Base-by-base conservation (phyloP, 805 yeast genomes). In the Suhomyces emberorum region DNA sequence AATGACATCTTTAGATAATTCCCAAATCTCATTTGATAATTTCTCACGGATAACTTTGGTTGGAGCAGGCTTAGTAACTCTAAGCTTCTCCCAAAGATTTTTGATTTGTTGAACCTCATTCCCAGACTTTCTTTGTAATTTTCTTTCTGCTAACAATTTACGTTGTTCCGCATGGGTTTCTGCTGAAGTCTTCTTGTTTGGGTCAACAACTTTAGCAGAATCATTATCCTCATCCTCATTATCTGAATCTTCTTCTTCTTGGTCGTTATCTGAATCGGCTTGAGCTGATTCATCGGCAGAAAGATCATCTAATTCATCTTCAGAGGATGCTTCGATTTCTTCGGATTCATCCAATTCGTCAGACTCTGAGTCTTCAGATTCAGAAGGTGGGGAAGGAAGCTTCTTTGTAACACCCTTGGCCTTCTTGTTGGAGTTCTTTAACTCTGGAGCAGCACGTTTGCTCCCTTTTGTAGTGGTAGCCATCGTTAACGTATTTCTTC, bases 101-200 rank as follows among this genome's bases (percentile, higher is more conserved):
- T 91, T 91, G 62, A 91, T 88, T 47, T 78, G 76, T 59, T 86
- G 88, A 34, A 91, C 88, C 61, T 83, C 86, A 24, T 66, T 65
- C 51, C 97, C 98, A n/a, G 93, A 76, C 56, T 83, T 86, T 68
- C 96, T 80, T 56, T 81, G 79, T 46, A 87, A 67, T 61, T 89
- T 91, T 64, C 98, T 79, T 57, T 89, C 96, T 39, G 78, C 77
- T 25, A 83, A 70, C 25, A 81, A 55, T 51, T 79, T 79, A 59
- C 81, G 81, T 63, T 91, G 96, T 57, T 87, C 96, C 19, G 81
- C 81, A 55, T 87, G 95, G 48, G 77, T 79, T 55, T 81, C 88
- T 37, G 69, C 76, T 0, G 86, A 76, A 1, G 77, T 34, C 43
- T 72, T 67, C 52, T 73, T 72, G 45, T 71, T 64, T 38, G 72